Evolutionary conservation across 495 filamentous ascomycete species (phyloP), one percentile per base, ranked within the genome.

Genomic region (Penicillium egyptiacum): DNA sequence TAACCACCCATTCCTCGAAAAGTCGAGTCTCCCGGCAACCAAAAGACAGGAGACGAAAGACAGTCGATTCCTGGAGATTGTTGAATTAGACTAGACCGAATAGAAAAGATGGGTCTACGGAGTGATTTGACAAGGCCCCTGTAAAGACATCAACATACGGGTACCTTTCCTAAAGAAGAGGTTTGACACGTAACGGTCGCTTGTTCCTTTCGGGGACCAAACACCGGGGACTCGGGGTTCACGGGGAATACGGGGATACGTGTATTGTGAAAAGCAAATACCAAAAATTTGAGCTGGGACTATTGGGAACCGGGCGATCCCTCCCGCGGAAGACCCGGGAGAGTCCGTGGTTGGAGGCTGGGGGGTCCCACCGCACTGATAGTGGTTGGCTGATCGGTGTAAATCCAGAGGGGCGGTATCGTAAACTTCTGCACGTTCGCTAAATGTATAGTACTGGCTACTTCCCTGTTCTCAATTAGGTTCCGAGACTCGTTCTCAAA

Each of bases 101-200:
- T 7, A 28, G 26, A 28, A 28, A 28, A 28, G 1, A 28, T 7
- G n/a, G n/a, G n/a, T 28, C 26, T 28, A 28, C n/a, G n/a, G n/a
- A n/a, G n/a, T n/a, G n/a, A 28, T 28, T 28, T 28, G 26, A 28
- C 26, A 28, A 28, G 26, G 11, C 10, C 28, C 22, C 26, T 20
- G 16, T 28, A 28, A 1, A 28, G 37, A 17, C 17, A 41, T 19
- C n/a, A 14, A n/a, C 40, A 30, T 11, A 40, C 59, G 57, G 66
- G 50, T 53, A 42, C 63, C 50, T 23, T 65, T 56, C 64, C 68
- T 50, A 68, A 65, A 28, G 26, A 53, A 56, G 20, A 56, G 70
- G 46, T 55, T 61, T 74, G 71, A 74, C 71, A 74, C 68, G 70
- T 74, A 74, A 72, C 70, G 71, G 71, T 61, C 37, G 53, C 52